Conservation (phyloP, 2,329 filamentous ascomycete genomes). For the Cercospora brassicicola region DNA sequence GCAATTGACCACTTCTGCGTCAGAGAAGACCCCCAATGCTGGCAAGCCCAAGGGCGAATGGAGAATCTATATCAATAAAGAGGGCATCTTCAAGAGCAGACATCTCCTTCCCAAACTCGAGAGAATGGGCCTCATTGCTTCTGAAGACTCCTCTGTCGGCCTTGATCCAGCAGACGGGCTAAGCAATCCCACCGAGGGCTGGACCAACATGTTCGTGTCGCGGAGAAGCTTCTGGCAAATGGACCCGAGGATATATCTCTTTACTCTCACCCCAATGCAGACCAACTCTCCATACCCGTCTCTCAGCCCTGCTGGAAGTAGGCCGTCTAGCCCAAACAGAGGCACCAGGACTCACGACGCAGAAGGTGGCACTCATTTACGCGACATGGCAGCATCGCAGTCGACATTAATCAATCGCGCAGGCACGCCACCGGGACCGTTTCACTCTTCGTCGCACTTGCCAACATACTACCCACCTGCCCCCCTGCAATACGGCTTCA, state of each 20-base stretch:
- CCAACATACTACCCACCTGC: slow-evolving; percentile 88
- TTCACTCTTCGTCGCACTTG: slow-evolving; percentile 77
- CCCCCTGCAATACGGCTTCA: slow-evolving; percentile 77
- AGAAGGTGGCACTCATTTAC: slow-evolving; percentile 18
- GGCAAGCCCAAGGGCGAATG: slow-evolving; percentile 83
- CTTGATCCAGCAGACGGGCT: slow-evolving; percentile 54
- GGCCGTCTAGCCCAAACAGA: slow-evolving; percentile 52
- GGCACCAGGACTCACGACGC: slow-evolving; percentile 21
- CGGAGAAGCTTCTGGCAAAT: slow-evolving; percentile 88
- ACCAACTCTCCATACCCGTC: slow-evolving; percentile 49
- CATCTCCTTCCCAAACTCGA: slow-evolving; percentile 88
- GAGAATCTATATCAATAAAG: slow-evolving; percentile 78
- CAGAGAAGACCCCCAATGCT: slow-evolving; percentile 61
- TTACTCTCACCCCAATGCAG: slow-evolving; percentile 67
- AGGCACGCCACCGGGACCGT: slow-evolving; percentile 58
- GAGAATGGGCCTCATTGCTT: slow-evolving; percentile 82
- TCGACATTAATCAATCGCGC: slow-evolving; percentile 21
- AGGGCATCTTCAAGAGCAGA: slow-evolving; percentile 82
- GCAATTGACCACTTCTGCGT: slow-evolving; percentile 62
- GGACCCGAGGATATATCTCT: slow-evolving; percentile 81
- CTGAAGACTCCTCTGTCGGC: slow-evolving; percentile 73
- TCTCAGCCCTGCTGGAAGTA: slow-evolving; percentile 53
- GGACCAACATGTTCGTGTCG: slow-evolving; percentile 79
- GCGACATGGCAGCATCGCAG: slow-evolving; percentile 14
- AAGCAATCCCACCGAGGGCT: slow-evolving; percentile 61